These are phyloP conservation scores for Abortiporus biennis DNA, from an alignment of 1,284 basidiomycete species.

Conservation along the genomic window DNA sequence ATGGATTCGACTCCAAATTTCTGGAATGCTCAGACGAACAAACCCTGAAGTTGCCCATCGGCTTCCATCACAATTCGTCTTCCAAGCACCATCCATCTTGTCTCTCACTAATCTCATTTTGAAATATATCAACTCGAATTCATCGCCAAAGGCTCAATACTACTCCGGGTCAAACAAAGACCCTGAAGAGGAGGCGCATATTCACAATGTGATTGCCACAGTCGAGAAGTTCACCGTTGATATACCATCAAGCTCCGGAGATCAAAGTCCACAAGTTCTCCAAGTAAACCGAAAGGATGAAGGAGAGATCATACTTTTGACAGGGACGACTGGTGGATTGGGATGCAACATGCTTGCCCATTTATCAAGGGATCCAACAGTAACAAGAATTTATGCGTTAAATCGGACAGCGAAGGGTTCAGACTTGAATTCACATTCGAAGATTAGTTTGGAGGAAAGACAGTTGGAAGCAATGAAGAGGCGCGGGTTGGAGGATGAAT, in stretches of 20 bases:
- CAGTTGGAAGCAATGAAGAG: conserved; percentile 6
- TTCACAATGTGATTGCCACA: background rate
- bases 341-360: conserved; percentile 6
- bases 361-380: conserved; percentile 41
- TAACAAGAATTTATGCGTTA: conserved; percentile 9
- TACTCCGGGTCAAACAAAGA: background rate
- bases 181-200: background rate
- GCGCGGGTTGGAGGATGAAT: conserved; percentile 4
- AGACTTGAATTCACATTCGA: too few species aligned
- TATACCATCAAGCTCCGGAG: background rate
- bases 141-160: too few species aligned
- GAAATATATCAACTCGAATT: too few species aligned
- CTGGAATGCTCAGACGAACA: conserved; percentile 23
- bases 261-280: conserved; percentile 9
- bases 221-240: background rate
- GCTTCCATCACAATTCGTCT: conserved; percentile 26
- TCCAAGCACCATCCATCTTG: conserved; percentile 24
- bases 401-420: conserved; percentile 3
- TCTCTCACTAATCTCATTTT: conserved; percentile 12
- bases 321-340: conserved; percentile 4
- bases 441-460: background rate
- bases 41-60: conserved; percentile 10
- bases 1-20: conserved; percentile 34
- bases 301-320: conserved; percentile 4
- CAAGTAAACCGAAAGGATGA: background rate